These are phyloP conservation scores for Clavispora asparagi DNA, from an alignment of 805 yeast species.

Conservation along the genomic window DNA sequence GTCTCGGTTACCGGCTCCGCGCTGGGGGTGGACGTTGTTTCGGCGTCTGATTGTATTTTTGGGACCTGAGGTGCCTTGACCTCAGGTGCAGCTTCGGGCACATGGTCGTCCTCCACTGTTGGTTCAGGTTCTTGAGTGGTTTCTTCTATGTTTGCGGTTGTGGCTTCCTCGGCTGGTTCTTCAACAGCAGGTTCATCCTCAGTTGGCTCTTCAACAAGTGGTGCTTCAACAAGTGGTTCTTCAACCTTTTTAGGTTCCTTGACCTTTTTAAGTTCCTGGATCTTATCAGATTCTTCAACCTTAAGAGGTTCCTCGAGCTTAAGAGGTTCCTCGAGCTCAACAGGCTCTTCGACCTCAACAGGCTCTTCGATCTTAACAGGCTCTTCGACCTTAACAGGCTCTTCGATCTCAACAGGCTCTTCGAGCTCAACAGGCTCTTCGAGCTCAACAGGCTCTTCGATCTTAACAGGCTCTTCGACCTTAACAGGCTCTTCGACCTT, in stretches of 20 bases:
- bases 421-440: conserved; percentile 2
- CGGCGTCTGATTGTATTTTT: not conserved
- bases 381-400: not conserved
- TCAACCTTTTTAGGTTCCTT: not conserved
- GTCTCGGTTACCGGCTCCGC: not conserved
- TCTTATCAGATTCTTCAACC: too few species aligned
- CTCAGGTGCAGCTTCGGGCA: not conserved
- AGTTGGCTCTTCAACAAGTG: not conserved
- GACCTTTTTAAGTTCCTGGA: too few species aligned
- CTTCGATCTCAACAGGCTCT: conserved; percentile 3
- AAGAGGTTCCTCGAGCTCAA: too few species aligned
- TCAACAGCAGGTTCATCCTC: not conserved
- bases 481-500: not conserved
- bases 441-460: conserved; percentile 1
- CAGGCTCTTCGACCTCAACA: not conserved
- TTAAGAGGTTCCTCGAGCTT: not conserved
- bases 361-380: not conserved
- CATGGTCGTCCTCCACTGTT: not conserved
- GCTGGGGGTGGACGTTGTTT: not conserved
- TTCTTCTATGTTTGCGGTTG: not conserved
- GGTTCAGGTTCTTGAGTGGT: not conserved
- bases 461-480: not conserved
- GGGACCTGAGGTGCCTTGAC: not conserved
- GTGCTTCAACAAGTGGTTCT: not conserved
- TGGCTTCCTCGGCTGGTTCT: not conserved